Conservation (phyloP, 1,284 basidiomycete species). For the Leccinum pachyderme region DNA sequence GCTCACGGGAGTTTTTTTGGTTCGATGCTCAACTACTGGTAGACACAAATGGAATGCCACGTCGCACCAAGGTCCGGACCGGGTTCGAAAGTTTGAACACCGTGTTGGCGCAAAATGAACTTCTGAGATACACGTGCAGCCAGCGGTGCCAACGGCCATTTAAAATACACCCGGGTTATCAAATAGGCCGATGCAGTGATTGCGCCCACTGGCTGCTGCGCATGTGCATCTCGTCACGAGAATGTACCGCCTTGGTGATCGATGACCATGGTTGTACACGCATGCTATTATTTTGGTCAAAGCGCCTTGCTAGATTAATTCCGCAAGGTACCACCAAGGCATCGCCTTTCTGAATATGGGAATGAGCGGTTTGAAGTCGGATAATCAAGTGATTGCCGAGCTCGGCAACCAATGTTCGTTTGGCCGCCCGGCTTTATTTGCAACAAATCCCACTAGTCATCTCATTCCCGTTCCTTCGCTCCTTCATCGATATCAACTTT, state of each 20-base stretch:
- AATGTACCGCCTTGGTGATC: slow-evolving; percentile 19
- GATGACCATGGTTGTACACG: slow-evolving; percentile 21
- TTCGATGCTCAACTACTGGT: background rate
- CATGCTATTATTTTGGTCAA: slow-evolving; percentile 23
- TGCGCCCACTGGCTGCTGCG: background rate
- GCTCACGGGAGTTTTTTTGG: background rate
- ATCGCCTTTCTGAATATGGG: slow-evolving; percentile 29
- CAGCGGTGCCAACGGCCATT: slow-evolving; percentile 2
- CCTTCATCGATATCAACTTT: slow-evolving; percentile 33
- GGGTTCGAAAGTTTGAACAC: background rate
- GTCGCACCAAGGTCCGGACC: background rate
- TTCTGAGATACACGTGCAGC: background rate
- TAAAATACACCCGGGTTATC: background rate
- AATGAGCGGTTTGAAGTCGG: slow-evolving; percentile 37
- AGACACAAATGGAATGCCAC: slow-evolving; percentile 1
- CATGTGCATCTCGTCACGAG: slow-evolving; percentile 21
- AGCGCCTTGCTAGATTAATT: slow-evolving; percentile 24
- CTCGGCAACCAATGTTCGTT: slow-evolving; percentile 38
- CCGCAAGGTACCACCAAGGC: slow-evolving; percentile 19
- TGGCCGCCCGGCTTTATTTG: slow-evolving; percentile 40
- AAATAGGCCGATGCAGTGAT: background rate
- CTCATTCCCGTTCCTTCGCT: slow-evolving; percentile 32
- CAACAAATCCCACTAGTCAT: slow-evolving; percentile 38
- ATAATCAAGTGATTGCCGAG: slow-evolving; percentile 37
- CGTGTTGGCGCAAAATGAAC: background rate